Evolutionary conservation across 176 grass and related monocot species (phyloP).

Genomic region (Oryza brachyantha): DNA sequence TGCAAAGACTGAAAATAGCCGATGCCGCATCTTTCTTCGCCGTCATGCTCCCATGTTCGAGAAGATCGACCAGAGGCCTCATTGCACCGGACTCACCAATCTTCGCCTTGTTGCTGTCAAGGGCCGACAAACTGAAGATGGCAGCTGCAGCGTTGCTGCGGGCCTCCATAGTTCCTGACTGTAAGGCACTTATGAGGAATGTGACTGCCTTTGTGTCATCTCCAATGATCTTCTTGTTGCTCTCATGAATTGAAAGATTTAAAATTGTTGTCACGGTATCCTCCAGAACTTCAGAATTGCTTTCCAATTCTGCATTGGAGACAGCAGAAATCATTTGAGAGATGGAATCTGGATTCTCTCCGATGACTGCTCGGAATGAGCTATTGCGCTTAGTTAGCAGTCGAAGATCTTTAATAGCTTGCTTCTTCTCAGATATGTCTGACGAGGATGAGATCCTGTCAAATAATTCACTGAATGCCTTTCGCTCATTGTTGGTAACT

Average conservation of each 20-base stretch:
- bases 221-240: constrained; percentile 83
- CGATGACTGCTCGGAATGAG: constrained; percentile 66
- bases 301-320: constrained; percentile 39
- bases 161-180: constrained; percentile 56
- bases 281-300: constrained; percentile 54
- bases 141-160: constrained; percentile 74
- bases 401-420: constrained; percentile 72
- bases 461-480: constrained; percentile 44
- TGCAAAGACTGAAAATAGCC: constrained; percentile 77
- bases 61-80: constrained; percentile 63
- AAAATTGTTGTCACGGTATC: constrained; percentile 76
- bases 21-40: constrained; percentile 75
- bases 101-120: constrained; percentile 62
- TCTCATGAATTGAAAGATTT: constrained; percentile 83
- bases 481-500: constrained; percentile 56
- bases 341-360: constrained; percentile 70
- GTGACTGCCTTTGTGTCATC: constrained; percentile 50
- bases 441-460: constrained; percentile 52
- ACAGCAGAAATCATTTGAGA: constrained; percentile 63
- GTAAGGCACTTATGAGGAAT: constrained; percentile 56
- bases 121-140: constrained; percentile 76
- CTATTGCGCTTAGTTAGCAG: constrained; percentile 70
- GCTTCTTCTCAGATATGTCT: constrained; percentile 39
- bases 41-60: constrained; percentile 54
- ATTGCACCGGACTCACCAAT: constrained; percentile 60